Conservation (phyloP, 192 early-diverging fungal species). For the Funneliformis geosporum region DNA sequence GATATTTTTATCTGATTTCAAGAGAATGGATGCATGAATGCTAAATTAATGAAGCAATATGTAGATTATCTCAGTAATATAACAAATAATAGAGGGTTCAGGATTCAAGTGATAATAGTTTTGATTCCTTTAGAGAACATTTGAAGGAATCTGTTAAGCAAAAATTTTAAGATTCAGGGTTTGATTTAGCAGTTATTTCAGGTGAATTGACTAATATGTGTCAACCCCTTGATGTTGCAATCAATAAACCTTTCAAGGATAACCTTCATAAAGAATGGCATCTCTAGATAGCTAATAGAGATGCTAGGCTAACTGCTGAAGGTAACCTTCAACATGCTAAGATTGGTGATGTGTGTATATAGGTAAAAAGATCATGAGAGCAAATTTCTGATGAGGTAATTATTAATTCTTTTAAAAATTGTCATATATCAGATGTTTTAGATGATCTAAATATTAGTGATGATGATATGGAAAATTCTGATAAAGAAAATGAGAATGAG, state of each 20-base stretch:
- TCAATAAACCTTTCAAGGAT: constrained; percentile 6
- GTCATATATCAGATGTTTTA: too few species aligned
- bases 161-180: not conserved
- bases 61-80: not conserved
- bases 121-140: constrained; percentile 5
- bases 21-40: not conserved
- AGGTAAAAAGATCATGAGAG: too few species aligned
- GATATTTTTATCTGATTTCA: not conserved
- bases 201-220: constrained; percentile 10
- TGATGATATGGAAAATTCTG: too few species aligned
- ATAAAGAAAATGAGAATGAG: too few species aligned
- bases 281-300: too few species aligned
- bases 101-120: not conserved
- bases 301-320: too few species aligned
- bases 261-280: too few species aligned
- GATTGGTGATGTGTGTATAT: too few species aligned
- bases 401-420: too few species aligned
- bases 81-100: not conserved
- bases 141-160: not conserved
- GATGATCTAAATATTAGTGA: too few species aligned
- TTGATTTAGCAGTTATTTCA: constrained; percentile 4
- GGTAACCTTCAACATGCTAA: too few species aligned
- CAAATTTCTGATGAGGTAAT: too few species aligned
- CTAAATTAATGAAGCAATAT: not conserved
- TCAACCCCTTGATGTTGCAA: not conserved